phyloP scores from a whole-genome alignment of 2,329 filamentous ascomycete species.

The Endoconidiophora polonica region DNA sequence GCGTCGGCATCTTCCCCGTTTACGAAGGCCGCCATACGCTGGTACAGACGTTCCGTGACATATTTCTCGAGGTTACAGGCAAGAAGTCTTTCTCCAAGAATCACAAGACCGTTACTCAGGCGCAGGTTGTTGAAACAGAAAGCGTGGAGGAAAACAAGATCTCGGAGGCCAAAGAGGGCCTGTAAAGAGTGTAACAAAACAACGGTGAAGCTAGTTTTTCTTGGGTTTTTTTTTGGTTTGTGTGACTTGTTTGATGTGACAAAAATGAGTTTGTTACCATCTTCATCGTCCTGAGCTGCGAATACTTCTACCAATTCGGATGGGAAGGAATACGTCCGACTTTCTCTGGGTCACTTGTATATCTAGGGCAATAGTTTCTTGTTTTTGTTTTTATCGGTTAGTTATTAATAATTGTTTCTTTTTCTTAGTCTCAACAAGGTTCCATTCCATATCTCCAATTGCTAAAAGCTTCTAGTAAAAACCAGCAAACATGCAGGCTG shows the following conservation, averaged over 20 bases:
- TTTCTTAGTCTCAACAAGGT: too few relatives aligned
- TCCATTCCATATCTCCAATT: too few relatives aligned
- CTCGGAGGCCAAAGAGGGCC: conserved; percentile 10
- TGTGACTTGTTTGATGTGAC: background rate
- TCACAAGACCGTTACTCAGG: conserved; percentile 11
- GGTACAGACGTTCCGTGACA: conserved; percentile 27
- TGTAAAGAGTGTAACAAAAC: background rate
- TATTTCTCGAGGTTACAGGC: conserved; percentile 17
- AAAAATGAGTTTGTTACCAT: background rate
- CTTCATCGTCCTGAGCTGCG: too few relatives aligned
- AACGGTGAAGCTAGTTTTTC: background rate
- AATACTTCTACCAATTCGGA: too few relatives aligned
- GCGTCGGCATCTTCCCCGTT: conserved; percentile 66
- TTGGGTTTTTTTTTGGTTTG: background rate
- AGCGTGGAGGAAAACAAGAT: conserved; percentile 7
- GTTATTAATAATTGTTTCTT: too few relatives aligned
- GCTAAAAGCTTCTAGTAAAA: too few relatives aligned
- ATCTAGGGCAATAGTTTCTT: too few relatives aligned
- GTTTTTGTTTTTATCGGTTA: too few relatives aligned
- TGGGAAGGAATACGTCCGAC: too few relatives aligned
- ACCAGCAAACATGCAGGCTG: too few relatives aligned
- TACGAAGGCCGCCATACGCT: conserved; percentile 62
- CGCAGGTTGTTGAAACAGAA: conserved; percentile 10
- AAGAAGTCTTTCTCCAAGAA: conserved; percentile 17
- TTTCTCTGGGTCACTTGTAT: too few relatives aligned